A percentile compares a stretch with the other conserved stretches of the same genome.
Conservation (phyloP, 176 grass and related monocot species). For the Oryza punctata region DNA sequence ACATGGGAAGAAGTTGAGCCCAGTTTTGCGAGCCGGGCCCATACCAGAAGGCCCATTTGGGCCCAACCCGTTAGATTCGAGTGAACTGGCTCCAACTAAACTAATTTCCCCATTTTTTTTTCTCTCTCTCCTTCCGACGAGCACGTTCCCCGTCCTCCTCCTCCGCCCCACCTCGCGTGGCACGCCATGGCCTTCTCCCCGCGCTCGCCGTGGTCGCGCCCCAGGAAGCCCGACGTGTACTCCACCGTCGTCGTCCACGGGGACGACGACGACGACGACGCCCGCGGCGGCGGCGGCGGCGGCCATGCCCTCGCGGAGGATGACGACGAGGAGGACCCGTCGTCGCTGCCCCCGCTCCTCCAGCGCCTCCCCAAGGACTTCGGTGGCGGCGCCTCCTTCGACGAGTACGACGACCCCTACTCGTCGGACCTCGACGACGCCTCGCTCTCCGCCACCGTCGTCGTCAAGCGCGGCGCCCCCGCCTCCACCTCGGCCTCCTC, state of each 20-base stretch:
- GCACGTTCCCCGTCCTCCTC: slow-evolving; percentile 42
- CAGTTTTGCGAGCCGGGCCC: background rate
- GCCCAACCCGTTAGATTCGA: slow-evolving; percentile 39
- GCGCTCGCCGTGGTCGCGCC: slow-evolving; percentile 64
- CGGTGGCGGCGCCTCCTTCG: slow-evolving; percentile 82
- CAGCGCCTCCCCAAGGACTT: slow-evolving; percentile 99
- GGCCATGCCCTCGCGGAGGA: slow-evolving; percentile 35
- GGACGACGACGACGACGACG: slow-evolving; percentile 41
- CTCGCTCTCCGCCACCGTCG: slow-evolving; percentile 59
- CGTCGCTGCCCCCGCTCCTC: slow-evolving; percentile 94
- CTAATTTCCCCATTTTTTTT: slow-evolving; percentile 25
- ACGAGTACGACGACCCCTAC: slow-evolving; percentile 74
- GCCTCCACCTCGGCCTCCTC: slow-evolving; percentile 36
- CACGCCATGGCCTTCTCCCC: slow-evolving; percentile 76
- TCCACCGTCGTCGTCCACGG: slow-evolving; percentile 85
- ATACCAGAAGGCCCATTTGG: slow-evolving; percentile 4
- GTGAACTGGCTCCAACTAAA: slow-evolving; percentile 55
- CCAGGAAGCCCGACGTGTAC: slow-evolving; percentile 68
- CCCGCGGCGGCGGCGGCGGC: background rate
- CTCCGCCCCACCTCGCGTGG: slow-evolving; percentile 35
- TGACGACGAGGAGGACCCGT: slow-evolving; percentile 68
- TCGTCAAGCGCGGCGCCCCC: slow-evolving; percentile 60
- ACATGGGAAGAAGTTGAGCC: background rate
- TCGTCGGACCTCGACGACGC: slow-evolving; percentile 54
- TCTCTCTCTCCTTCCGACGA: slow-evolving; percentile 33